phyloP scores from a whole-genome alignment of 176 grass and related monocot species.

The Paspalum notatum region DNA sequence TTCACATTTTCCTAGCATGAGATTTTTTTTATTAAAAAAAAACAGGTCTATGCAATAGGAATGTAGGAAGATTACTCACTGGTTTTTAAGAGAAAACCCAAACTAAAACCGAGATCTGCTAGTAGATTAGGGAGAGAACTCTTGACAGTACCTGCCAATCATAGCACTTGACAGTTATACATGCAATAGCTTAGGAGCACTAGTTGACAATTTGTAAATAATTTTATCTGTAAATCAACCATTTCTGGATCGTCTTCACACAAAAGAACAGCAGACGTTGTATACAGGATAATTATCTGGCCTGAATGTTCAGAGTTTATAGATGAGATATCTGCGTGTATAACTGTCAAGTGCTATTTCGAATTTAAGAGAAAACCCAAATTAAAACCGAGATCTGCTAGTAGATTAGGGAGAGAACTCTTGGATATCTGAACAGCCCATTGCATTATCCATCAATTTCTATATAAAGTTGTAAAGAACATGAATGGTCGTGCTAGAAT shows the following conservation, averaged over 20 bases:
- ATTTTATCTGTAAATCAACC: slow-evolving; percentile 2
- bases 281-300: not conserved
- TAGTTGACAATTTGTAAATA: slow-evolving; percentile 10
- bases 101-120: not conserved
- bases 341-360: too few species aligned
- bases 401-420: not conserved
- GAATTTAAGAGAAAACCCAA: not conserved
- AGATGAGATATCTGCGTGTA: not conserved
- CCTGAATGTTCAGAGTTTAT: not conserved
- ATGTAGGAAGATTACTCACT: too few species aligned
- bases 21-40: too few species aligned
- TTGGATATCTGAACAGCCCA: not conserved
- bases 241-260: not conserved
- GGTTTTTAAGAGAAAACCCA: not conserved
- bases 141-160: slow-evolving; percentile 1
- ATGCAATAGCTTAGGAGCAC: not conserved
- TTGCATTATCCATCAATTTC: slow-evolving; percentile 6
- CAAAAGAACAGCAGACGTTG: not conserved
- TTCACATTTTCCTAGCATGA: too few species aligned
- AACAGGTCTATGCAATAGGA: too few species aligned
- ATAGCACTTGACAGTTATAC: not conserved
- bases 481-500: slow-evolving; percentile 44
- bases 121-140: not conserved
- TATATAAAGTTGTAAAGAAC: not conserved
- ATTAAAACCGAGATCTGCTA: not conserved